Conservation (phyloP, 352 stramenopile species). For the Blastocystis sp. region DNA sequence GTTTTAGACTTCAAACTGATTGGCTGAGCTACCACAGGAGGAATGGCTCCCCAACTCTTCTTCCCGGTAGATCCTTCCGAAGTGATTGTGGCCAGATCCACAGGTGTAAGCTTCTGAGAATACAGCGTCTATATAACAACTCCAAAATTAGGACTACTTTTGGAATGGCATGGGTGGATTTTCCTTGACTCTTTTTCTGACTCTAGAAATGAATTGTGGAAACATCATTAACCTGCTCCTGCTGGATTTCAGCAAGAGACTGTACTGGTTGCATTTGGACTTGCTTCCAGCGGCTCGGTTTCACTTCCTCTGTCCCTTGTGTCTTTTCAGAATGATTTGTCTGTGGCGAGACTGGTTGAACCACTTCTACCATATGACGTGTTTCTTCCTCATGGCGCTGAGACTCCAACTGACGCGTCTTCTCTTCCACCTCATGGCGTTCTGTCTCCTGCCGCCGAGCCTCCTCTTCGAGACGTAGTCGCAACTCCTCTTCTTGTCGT, state of each 20-base stretch:
- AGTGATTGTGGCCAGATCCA: background rate
- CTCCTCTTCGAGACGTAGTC: background rate
- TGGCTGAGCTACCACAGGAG: background rate
- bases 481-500: background rate
- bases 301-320: background rate
- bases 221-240: background rate
- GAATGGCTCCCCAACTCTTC: slow-evolving; percentile 3
- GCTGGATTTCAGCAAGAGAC: slow-evolving; percentile 40
- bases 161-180: background rate
- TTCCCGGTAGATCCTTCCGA: background rate
- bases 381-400: background rate
- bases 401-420: background rate
- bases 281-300: background rate
- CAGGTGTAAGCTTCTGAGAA: background rate
- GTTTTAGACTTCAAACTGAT: slow-evolving; percentile 1
- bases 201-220: background rate
- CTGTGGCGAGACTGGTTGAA: too few relatives aligned
- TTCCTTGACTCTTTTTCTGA: background rate
- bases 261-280: background rate
- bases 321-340: background rate
- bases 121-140: too few relatives aligned
- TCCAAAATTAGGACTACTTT: background rate
- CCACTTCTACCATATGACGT: background rate
- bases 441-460: background rate
- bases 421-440: background rate